Evolutionary conservation across 2,329 filamentous ascomycete genomes (phyloP).

Genomic region (Mollisiaceae sp.): DNA sequence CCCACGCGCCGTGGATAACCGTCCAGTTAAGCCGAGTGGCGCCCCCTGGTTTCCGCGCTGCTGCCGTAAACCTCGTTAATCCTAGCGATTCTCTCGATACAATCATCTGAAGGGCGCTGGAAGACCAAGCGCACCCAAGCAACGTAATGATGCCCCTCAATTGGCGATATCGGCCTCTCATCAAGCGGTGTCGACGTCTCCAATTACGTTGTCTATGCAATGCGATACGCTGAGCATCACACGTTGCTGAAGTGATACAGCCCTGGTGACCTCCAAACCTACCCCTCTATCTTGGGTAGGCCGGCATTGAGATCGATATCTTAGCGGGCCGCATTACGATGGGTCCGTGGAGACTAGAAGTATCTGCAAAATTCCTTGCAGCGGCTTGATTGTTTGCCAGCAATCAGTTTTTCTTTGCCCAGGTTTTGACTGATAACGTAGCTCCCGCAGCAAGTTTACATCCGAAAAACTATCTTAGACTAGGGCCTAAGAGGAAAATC

Average conservation of each 20-base stretch:
- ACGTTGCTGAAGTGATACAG: not conserved
- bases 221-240: not conserved
- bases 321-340: slow-evolving; percentile 2
- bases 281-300: slow-evolving; percentile 10
- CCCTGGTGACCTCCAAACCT: not conserved
- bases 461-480: not conserved
- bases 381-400: slow-evolving; percentile 1
- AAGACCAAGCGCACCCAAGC: too few relatives aligned
- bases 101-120: not conserved
- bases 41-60: too few relatives aligned
- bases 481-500: not conserved
- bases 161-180: slow-evolving; percentile 1
- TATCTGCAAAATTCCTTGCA: slow-evolving; percentile 19
- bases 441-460: slow-evolving; percentile 1
- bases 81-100: not conserved
- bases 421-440: not conserved
- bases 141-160: slow-evolving; percentile 4
- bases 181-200: slow-evolving; percentile 4
- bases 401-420: not conserved
- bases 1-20: too few relatives aligned
- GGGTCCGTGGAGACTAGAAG: slow-evolving; percentile 21
- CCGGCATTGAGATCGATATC: slow-evolving; percentile 1
- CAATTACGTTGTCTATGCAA: not conserved
- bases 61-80: not conserved
- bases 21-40: too few relatives aligned